phyloP scores from a whole-genome alignment of 805 yeast species.

The Zygotorulaspora danielsina region DNA sequence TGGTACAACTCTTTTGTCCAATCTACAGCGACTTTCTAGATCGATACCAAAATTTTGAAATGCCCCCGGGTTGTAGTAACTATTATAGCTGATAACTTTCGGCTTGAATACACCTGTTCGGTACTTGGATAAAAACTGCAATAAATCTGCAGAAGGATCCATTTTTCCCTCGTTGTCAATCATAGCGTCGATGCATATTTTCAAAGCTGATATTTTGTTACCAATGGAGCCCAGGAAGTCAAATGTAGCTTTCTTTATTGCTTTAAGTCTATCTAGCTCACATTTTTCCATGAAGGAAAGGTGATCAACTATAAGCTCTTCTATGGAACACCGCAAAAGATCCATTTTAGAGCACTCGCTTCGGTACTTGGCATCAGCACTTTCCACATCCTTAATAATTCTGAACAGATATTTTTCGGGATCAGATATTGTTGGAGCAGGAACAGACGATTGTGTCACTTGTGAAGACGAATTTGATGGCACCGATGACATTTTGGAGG shows the following conservation, averaged over 20 bases:
- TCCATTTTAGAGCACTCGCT: slow-evolving; percentile 57
- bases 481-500: slow-evolving; percentile 13
- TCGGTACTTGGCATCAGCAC: slow-evolving; percentile 54
- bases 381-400: slow-evolving; percentile 52
- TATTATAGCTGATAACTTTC: slow-evolving; percentile 67
- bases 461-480: slow-evolving; percentile 1
- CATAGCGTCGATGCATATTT: slow-evolving; percentile 56
- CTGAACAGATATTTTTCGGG: slow-evolving; percentile 46
- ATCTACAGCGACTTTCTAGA: slow-evolving; percentile 61
- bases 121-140: slow-evolving; percentile 60
- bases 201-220: slow-evolving; percentile 54
- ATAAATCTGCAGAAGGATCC: slow-evolving; percentile 63
- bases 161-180: slow-evolving; percentile 65
- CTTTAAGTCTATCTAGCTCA: slow-evolving; percentile 71
- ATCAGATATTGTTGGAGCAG: slow-evolving; percentile 23
- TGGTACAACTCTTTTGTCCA: slow-evolving; percentile 73
- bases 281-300: slow-evolving; percentile 75
- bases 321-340: slow-evolving; percentile 63
- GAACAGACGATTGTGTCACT: slow-evolving; percentile 8
- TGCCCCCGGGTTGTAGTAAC: slow-evolving; percentile 66
- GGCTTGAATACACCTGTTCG: slow-evolving; percentile 75
- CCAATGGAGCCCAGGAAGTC: slow-evolving; percentile 69
- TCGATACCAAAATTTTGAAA: slow-evolving; percentile 77
- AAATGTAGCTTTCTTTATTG: slow-evolving; percentile 67
- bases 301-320: slow-evolving; percentile 68